These are phyloP conservation scores for Trichoderma orchidacearum DNA, from an alignment of 495 filamentous ascomycete genomes.

Conservation along the genomic window DNA sequence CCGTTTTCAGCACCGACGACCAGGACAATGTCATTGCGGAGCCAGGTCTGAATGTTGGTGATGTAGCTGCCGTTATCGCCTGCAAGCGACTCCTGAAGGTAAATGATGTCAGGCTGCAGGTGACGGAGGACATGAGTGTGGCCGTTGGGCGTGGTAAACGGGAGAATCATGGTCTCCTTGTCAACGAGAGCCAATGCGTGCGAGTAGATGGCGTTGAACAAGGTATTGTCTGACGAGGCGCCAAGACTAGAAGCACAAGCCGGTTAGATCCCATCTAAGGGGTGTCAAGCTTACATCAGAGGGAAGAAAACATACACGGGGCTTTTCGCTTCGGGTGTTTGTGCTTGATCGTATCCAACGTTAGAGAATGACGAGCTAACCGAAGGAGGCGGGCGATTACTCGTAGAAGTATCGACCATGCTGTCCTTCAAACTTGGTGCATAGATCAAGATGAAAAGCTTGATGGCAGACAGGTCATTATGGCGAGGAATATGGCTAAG, in stretches of 20 bases:
- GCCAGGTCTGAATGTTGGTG: constrained; percentile 66
- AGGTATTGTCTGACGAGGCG: constrained; percentile 29
- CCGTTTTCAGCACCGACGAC: constrained; percentile 77
- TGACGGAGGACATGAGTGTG: constrained; percentile 76
- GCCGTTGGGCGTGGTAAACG: constrained; percentile 65
- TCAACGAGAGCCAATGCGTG: constrained; percentile 66
- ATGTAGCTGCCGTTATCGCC: constrained; percentile 58
- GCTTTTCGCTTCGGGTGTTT: constrained; percentile 48
- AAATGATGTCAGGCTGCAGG: constrained; percentile 67
- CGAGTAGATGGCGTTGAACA: constrained; percentile 62
- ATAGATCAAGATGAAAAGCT: constrained; percentile 81
- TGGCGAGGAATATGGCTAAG: constrained; percentile 74
- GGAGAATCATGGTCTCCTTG: constrained; percentile 72
- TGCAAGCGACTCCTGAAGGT: constrained; percentile 66
- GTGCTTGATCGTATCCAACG: constrained; percentile 62
- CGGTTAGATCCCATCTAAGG: constrained; percentile 21
- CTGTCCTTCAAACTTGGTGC: constrained; percentile 62
- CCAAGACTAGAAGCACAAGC: neutral
- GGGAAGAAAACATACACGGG: constrained; percentile 28
- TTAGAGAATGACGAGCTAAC: constrained; percentile 80
- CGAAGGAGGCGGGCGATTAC: constrained; percentile 41
- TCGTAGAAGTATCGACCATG: constrained; percentile 27
- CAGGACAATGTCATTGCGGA: constrained; percentile 63
- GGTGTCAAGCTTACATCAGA: constrained; percentile 7
- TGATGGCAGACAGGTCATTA: constrained; percentile 49